Conservation (phyloP, 371 early-diverging fungal genomes). For the Batrachochytrium dendrobatidis region DNA sequence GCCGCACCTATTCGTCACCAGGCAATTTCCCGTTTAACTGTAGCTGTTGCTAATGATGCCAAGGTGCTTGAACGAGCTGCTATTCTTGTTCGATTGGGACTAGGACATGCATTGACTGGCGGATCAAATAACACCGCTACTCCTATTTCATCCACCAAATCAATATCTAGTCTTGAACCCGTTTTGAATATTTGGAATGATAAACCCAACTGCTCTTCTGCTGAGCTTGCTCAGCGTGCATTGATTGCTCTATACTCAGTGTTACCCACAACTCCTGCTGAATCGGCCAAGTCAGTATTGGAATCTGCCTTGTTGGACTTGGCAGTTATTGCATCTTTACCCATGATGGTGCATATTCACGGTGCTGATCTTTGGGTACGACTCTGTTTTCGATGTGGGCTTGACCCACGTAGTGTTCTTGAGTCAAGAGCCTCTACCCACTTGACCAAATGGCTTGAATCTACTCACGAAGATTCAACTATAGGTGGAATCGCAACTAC, state of each 20-base stretch:
- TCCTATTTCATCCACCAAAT: neutral
- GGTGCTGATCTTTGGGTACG: constrained; percentile 80
- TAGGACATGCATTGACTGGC: constrained; percentile 10
- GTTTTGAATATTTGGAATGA: constrained; percentile 43
- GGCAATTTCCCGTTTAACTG: neutral
- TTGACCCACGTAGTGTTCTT: constrained; percentile 67
- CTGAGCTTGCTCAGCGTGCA: constrained; percentile 44
- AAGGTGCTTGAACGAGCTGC: neutral
- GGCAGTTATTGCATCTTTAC: constrained; percentile 64
- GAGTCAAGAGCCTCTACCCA: constrained; percentile 26
- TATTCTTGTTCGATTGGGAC: constrained; percentile 11
- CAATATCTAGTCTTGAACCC: constrained; percentile 16
- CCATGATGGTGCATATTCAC: constrained; percentile 48
- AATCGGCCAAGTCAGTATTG: constrained; percentile 2
- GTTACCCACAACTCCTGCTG: constrained; percentile 31
- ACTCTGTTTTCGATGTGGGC: constrained; percentile 62
- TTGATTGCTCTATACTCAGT: constrained; percentile 54
- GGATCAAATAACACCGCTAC: neutral
- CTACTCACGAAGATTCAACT: neutral
- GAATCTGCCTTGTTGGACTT: constrained; percentile 54
- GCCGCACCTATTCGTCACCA: neutral
- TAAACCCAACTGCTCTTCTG: constrained; percentile 41
- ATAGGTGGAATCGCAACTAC: neutral
- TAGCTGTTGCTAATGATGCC: constrained; percentile 31
- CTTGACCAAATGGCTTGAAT: constrained; percentile 31